Evolutionary conservation across 306 rosid species (phyloP), one percentile per base, ranked within the genome.

Genomic region (Trichosanthes truncata): DNA sequence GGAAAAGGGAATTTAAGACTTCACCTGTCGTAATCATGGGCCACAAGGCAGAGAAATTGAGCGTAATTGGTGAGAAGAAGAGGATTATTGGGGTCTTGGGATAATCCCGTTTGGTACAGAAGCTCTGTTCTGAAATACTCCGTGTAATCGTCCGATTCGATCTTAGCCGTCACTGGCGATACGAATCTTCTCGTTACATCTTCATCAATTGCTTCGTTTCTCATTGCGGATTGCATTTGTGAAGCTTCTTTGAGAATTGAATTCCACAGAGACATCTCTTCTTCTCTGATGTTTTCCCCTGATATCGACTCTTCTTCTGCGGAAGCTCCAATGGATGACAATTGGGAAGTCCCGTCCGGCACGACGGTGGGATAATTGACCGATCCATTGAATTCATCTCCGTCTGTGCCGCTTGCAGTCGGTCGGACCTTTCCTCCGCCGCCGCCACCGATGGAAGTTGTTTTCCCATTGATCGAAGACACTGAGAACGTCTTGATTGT

Each of bases 61-160:
- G 91, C 98, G 84, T 87, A 92, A 85, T 94, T 94, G 36, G 96
- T 84, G 21, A 94, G 88, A 25, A 94, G 86, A 77, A 94, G 98
- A 6, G 94, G 88, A 86, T 83, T 87, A 25, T 85, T 9, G 12
- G 94, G 96, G 18, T 84, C 82, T 76, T 25, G 68, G 40, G 73
- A 63, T 76, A 92, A 38, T 72, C 77, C 78, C 80, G 71, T 80
- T 85, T 85, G 87, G 85, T 92, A 94, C 43, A 67, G 61, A 63
- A 86, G 81, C 77, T 89, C 89, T 26, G 97, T 92, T 84, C 84
- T 86, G 46, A 55, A 77, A 85, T 88, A 89, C 40, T 83, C 89
- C 40, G 79, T 87, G 18, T 87, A 81, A 36, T 79, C 82, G 66
- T 94, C 97, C 41, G 87, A 83, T 82, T 94, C 96, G 15, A 90